phyloP scores from a whole-genome alignment of 1,284 basidiomycete genomes.

The Exobasidium cylindrosporum region DNA sequence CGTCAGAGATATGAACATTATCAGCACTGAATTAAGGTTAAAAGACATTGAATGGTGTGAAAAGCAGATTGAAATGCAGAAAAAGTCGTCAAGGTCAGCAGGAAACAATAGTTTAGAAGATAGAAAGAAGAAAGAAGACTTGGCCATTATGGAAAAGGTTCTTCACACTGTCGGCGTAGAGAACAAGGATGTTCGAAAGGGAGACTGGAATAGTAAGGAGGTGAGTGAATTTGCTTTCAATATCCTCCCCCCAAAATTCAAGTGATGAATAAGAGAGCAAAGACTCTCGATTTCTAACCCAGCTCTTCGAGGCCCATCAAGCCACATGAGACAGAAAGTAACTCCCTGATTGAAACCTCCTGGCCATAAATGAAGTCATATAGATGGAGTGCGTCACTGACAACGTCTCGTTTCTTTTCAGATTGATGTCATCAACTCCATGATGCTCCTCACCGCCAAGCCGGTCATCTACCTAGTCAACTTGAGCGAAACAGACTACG shows the following conservation, averaged over 20 bases:
- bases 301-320: constrained; percentile 64
- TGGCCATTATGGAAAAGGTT: constrained; percentile 79
- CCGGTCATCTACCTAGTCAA: constrained; percentile 98
- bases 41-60: constrained; percentile 99
- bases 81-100: constrained; percentile 44
- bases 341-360: constrained; percentile 26
- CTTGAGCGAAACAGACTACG: constrained; percentile 88
- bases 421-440: constrained; percentile 93
- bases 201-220: constrained; percentile 95
- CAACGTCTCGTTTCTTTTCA: constrained; percentile 53
- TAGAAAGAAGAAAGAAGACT: constrained; percentile 94
- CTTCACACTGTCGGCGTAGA: constrained; percentile 76
- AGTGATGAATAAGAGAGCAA: constrained; percentile 74
- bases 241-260: background rate
- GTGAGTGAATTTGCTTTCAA: constrained; percentile 59
- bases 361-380: constrained; percentile 1
- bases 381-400: background rate
- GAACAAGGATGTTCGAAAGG: constrained; percentile 87
- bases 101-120: constrained; percentile 76
- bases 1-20: constrained; percentile 94
- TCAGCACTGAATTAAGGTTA: constrained; percentile 72
- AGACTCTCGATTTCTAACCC: constrained; percentile 68
- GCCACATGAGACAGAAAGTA: constrained; percentile 48
- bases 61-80: constrained; percentile 71
- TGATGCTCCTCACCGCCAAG: constrained; percentile 91